Evolutionary conservation across 495 filamentous ascomycete genomes (phyloP).

Genomic region (Pseudoneurospora amorphoporcata): DNA sequence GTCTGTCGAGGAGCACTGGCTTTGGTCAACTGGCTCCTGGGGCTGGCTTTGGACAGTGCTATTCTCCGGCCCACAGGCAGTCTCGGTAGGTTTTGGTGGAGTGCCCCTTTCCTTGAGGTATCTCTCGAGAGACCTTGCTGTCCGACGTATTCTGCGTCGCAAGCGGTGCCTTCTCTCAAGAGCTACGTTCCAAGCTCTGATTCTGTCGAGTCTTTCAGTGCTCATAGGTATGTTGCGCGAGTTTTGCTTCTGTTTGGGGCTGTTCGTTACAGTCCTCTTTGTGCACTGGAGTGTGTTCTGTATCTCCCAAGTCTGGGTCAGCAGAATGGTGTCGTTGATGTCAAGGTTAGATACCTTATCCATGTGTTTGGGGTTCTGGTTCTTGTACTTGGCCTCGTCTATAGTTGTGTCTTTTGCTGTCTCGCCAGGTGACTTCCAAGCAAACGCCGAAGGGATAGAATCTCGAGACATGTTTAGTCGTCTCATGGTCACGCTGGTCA

Average conservation of each 20-base stretch:
- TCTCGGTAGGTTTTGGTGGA: background rate
- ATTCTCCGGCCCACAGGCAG: background rate
- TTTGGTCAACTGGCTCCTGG: background rate
- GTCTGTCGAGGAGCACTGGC: background rate
- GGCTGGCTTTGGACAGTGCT: background rate
- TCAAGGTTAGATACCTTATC: background rate
- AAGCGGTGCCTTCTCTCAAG: background rate
- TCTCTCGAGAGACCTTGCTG: background rate
- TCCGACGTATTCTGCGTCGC: background rate
- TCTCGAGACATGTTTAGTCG: background rate
- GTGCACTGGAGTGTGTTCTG: background rate
- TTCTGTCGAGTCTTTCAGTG: background rate
- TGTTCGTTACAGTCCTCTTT: background rate
- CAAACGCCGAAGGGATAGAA: background rate
- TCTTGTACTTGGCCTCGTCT: background rate
- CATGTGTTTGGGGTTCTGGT: background rate
- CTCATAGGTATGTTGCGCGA: background rate
- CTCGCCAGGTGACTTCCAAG: background rate
- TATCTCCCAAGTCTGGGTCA: background rate
- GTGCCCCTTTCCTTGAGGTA: background rate
- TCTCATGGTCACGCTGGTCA: background rate
- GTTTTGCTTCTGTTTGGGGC: background rate
- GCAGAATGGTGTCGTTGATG: background rate
- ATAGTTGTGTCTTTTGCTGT: background rate
- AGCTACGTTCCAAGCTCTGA: background rate